phyloP scores from a whole-genome alignment of 208 protist species.

The Crithidia sp. region DNA sequence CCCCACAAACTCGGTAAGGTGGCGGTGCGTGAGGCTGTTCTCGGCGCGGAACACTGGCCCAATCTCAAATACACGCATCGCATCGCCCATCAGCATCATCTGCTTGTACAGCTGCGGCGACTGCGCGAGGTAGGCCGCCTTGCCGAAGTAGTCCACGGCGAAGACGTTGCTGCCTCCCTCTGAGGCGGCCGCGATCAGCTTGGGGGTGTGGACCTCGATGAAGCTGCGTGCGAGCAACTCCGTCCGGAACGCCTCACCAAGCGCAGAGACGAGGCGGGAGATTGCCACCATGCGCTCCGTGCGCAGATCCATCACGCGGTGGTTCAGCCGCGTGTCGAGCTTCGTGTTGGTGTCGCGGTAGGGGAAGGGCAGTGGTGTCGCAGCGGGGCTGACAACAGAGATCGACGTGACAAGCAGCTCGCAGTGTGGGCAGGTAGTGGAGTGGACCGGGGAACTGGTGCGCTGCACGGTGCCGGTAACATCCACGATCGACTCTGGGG shows the following conservation, averaged over 20 bases:
- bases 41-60: constrained; percentile 98
- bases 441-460: constrained; percentile 43
- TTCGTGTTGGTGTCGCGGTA: constrained; percentile 81
- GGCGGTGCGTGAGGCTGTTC: constrained; percentile 98
- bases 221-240: constrained; percentile 91
- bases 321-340: constrained; percentile 95
- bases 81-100: constrained; percentile 96
- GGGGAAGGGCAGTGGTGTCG: constrained; percentile 83
- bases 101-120: constrained; percentile 99
- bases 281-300: constrained; percentile 94
- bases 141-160: constrained; percentile 76
- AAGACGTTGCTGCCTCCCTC: constrained; percentile 93
- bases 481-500: constrained; percentile 77
- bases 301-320: constrained; percentile 97
- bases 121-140: constrained; percentile 96
- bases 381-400: constrained; percentile 52
- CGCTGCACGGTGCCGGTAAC: constrained; percentile 52
- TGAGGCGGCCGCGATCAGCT: constrained; percentile 95
- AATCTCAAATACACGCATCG: constrained; percentile 95
- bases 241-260: constrained; percentile 89
- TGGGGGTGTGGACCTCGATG: constrained; percentile 99
- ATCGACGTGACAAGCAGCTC: constrained; percentile 69
- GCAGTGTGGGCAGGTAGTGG: constrained; percentile 49
- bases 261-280: constrained; percentile 88
- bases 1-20: constrained; percentile 99